phyloP scores from a whole-genome alignment of 2,329 filamentous ascomycete species.

The Calonectria pteridis region DNA sequence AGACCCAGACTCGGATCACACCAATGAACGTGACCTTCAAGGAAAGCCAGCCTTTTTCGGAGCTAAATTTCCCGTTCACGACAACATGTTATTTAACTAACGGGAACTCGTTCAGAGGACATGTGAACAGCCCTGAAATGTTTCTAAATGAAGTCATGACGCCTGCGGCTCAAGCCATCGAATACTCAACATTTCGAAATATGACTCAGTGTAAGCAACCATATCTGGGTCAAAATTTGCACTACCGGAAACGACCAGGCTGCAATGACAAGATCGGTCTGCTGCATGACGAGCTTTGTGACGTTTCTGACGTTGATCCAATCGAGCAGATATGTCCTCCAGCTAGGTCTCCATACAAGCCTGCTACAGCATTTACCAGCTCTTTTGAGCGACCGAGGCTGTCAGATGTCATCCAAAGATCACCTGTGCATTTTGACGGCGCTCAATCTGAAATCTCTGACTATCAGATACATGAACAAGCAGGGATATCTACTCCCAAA shows the following conservation, averaged over 20 bases:
- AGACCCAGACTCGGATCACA: conserved; percentile 19
- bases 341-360: conserved; percentile 34
- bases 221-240: conserved; percentile 27
- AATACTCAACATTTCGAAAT: conserved; percentile 43
- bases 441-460: conserved; percentile 19
- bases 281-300: conserved; percentile 20
- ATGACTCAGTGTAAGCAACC: conserved; percentile 28
- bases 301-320: conserved; percentile 21
- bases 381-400: conserved; percentile 40
- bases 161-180: conserved; percentile 56
- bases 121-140: conserved; percentile 58
- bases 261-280: not conserved
- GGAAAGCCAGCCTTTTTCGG: conserved; percentile 38
- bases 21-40: not conserved
- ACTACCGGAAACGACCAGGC: conserved; percentile 10
- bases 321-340: not conserved
- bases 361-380: conserved; percentile 44
- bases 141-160: conserved; percentile 61
- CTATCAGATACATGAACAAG: not conserved
- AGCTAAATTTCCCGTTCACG: conserved; percentile 34
- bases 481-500: not conserved
- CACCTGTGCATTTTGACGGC: conserved; percentile 35
- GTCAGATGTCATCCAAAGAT: conserved; percentile 43
- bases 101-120: conserved; percentile 48
- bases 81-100: conserved; percentile 34